Evolutionary conservation across 306 rosid genomes (phyloP).

Genomic region (Boehmeria nivea): DNA sequence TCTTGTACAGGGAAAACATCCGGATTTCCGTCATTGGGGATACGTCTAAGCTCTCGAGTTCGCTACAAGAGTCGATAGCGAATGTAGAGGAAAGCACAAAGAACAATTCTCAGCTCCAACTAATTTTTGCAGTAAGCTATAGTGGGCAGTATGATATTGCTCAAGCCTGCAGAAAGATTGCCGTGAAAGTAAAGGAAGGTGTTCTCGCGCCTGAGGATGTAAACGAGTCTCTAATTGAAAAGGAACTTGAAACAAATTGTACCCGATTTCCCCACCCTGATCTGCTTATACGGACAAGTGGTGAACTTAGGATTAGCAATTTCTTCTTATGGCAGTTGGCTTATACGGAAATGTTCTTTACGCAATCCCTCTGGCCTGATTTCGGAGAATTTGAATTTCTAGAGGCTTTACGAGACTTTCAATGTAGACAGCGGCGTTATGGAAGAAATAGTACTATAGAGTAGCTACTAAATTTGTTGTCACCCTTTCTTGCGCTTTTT

Average conservation of each 20-base stretch:
- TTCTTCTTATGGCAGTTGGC: conserved; percentile 72
- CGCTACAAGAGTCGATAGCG: conserved; percentile 27
- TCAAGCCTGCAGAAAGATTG: conserved; percentile 56
- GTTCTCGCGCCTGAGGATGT: conserved; percentile 42
- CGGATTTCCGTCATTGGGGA: conserved; percentile 55
- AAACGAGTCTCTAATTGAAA: conserved; percentile 37
- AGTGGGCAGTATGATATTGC: conserved; percentile 62
- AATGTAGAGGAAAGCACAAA: conserved; percentile 39
- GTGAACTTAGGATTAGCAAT: conserved; percentile 67
- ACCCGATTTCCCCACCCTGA: conserved; percentile 53
- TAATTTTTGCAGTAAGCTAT: conserved; percentile 52
- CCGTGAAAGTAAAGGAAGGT: conserved; percentile 45
- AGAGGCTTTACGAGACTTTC: conserved; percentile 48
- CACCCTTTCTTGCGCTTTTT: not conserved
- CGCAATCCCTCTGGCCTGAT: conserved; percentile 53
- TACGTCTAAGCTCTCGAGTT: conserved; percentile 34
- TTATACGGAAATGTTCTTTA: conserved; percentile 55
- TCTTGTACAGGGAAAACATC: conserved; percentile 36
- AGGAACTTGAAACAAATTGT: conserved; percentile 57
- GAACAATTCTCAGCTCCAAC: conserved; percentile 34
- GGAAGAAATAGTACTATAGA: conserved; percentile 23
- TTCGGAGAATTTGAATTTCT: conserved; percentile 48
- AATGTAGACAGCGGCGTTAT: conserved; percentile 53
- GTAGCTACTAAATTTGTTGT: not conserved
- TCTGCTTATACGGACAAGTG: conserved; percentile 60